A percentile compares a stretch with the other conserved stretches of the same genome.
These are phyloP conservation scores for Penicillium silybi DNA, from an alignment of 495 filamentous ascomycete genomes.

Conservation along the genomic window DNA sequence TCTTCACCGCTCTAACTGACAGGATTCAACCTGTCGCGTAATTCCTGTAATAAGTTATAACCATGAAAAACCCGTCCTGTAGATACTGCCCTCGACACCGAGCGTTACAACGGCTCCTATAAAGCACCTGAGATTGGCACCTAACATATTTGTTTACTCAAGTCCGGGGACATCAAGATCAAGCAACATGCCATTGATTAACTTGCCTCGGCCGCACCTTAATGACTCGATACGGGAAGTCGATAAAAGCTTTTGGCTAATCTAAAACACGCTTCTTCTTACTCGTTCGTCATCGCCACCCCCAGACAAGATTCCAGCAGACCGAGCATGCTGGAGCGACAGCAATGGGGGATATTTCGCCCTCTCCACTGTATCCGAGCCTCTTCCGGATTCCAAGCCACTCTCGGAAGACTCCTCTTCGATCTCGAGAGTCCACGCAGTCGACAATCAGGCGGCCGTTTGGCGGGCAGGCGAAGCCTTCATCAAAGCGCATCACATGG, in stretches of 20 bases:
- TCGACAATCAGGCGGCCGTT: conserved; percentile 15
- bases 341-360: conserved; percentile 11
- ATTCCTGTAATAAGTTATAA: too few species aligned
- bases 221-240: conserved; percentile 12
- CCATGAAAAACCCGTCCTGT: too few species aligned
- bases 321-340: conserved; percentile 11
- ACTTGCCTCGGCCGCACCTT: conserved; percentile 9
- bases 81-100: too few species aligned
- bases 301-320: conserved; percentile 6
- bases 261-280: conserved; percentile 11
- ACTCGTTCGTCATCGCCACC: conserved; percentile 5
- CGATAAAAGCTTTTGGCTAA: conserved; percentile 12
- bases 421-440: conserved; percentile 9
- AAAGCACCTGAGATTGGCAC: neutral
- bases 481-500: conserved; percentile 9
- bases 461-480: conserved; percentile 8
- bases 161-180: conserved; percentile 3
- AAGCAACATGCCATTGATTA: conserved; percentile 5
- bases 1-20: too few species aligned
- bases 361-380: conserved; percentile 9
- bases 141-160: conserved; percentile 4
- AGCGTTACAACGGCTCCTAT: conserved; percentile 3
- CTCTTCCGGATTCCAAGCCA: conserved; percentile 9
- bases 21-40: too few species aligned
- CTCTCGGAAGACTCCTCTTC: conserved; percentile 3